phyloP scores from a whole-genome alignment of 176 grass and related monocot genomes.

The Musa schizocarpa region DNA sequence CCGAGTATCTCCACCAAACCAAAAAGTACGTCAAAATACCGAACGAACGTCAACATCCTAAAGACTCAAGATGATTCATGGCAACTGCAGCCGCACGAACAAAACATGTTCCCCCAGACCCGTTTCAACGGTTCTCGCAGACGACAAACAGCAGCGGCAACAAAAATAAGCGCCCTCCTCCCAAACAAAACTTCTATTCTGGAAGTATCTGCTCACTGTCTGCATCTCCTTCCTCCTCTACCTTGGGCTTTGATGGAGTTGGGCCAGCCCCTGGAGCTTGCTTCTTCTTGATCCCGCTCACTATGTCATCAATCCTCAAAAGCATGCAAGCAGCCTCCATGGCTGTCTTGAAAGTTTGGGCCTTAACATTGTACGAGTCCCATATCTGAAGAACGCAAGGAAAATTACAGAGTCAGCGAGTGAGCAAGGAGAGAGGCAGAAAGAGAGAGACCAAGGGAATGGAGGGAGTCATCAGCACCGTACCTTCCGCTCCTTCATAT shows the following conservation, averaged over 20 bases:
- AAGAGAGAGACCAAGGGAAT: background rate
- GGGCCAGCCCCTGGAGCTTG: constrained; percentile 52
- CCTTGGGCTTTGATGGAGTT: constrained; percentile 52
- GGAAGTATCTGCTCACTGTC: constrained; percentile 94
- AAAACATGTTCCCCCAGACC: too few relatives aligned
- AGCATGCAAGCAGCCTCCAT: constrained; percentile 93
- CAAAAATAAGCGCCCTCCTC: too few relatives aligned
- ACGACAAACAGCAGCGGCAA: too few relatives aligned
- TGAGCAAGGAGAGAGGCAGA: background rate
- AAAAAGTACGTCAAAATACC: too few relatives aligned
- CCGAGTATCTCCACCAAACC: too few relatives aligned
- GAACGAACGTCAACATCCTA: too few relatives aligned
- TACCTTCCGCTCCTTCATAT: constrained; percentile 91
- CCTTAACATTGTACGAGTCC: constrained; percentile 94
- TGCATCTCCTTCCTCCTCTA: constrained; percentile 76
- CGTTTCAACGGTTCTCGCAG: too few relatives aligned
- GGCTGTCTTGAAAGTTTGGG: constrained; percentile 96
- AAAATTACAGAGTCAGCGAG: background rate
- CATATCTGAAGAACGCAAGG: constrained; percentile 45
- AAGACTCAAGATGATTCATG: too few relatives aligned
- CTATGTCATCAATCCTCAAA: constrained; percentile 90
- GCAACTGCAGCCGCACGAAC: too few relatives aligned
- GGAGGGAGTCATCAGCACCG: background rate
- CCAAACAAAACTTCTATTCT: constrained; percentile 31
- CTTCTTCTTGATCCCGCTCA: constrained; percentile 95